Evolutionary conservation across 345 rosid species (phyloP).

Genomic region (Stellera chamaejasme): DNA sequence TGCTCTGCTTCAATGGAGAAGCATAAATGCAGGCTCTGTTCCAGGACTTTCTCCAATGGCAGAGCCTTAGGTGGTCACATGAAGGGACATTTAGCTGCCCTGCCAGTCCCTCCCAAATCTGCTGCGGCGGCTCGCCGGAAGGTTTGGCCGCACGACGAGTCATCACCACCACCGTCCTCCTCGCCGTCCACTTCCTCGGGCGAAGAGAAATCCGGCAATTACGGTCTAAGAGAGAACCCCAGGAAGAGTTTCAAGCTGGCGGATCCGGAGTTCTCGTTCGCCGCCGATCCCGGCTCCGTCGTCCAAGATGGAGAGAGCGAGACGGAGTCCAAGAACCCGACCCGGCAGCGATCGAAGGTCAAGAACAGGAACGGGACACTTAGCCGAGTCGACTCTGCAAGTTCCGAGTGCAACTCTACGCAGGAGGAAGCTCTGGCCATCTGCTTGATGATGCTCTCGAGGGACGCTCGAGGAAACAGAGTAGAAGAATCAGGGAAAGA

Average conservation of each 20-base stretch:
- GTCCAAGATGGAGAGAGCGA: conserved; percentile 66
- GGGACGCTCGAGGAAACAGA: conserved; percentile 54
- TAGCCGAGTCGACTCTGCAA: conserved; percentile 26
- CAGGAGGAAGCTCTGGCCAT: conserved; percentile 79
- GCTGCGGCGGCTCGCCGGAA: conserved; percentile 12
- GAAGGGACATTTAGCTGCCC: conserved; percentile 74
- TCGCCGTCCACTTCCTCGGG: conserved; percentile 47
- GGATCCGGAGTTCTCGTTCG: conserved; percentile 63
- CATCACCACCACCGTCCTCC: conserved; percentile 24
- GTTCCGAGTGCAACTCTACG: conserved; percentile 66
- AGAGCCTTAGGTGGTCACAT: conserved; percentile 96
- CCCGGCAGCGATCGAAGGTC: conserved; percentile 45
- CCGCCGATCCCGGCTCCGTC: conserved; percentile 29
- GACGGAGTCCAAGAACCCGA: conserved; percentile 63
- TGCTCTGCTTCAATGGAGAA: conserved; percentile 44
- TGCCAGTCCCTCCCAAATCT: conserved; percentile 22
- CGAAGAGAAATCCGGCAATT: conserved; percentile 24
- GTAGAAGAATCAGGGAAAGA: conserved; percentile 14
- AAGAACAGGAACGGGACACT: conserved; percentile 18
- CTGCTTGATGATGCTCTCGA: conserved; percentile 92
- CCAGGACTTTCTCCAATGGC: conserved; percentile 65
- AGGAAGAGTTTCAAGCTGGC: conserved; percentile 51
- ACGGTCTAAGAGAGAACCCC: conserved; percentile 70
- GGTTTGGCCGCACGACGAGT: conserved; percentile 17
- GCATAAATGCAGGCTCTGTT: conserved; percentile 78